Percentiles rank a stretch among this genome's conserved stretches.
These are phyloP conservation scores for Kodamaea lidongshanica DNA, from an alignment of 805 yeast genomes.

Conservation along the genomic window DNA sequence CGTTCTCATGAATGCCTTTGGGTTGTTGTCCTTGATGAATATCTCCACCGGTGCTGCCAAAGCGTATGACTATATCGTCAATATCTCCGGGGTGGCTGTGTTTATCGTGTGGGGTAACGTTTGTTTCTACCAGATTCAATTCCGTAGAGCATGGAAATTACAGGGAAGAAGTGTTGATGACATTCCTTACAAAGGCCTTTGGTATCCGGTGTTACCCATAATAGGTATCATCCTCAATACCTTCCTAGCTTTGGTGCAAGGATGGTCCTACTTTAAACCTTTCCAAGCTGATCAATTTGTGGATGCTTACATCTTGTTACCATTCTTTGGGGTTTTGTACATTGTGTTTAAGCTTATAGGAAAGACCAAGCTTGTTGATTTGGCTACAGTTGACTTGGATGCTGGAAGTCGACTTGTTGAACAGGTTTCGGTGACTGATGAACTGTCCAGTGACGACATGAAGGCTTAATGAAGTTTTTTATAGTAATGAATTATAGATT, in stretches of 20 bases:
- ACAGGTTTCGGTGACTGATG: constrained; percentile 16
- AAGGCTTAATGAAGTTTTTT: neutral
- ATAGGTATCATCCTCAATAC: constrained; percentile 45
- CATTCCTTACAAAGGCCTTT: constrained; percentile 31
- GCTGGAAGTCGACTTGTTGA: constrained; percentile 48
- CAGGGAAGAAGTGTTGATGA: constrained; percentile 32
- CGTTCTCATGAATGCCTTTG: constrained; percentile 47
- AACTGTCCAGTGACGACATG: neutral
- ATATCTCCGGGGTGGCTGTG: constrained; percentile 59
- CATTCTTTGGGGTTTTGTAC: constrained; percentile 44
- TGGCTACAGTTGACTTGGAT: constrained; percentile 43
- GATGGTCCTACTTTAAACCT: constrained; percentile 60
- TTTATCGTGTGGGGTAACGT: constrained; percentile 65
- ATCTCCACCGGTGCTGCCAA: constrained; percentile 52
- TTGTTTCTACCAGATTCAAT: constrained; percentile 50
- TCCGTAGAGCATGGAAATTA: constrained; percentile 39
- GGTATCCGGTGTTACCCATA: constrained; percentile 47
- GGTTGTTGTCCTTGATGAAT: constrained; percentile 51
- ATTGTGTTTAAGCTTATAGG: constrained; percentile 33
- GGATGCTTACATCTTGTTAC: constrained; percentile 60
- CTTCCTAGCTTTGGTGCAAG: constrained; percentile 55
- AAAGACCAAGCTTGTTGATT: constrained; percentile 37
- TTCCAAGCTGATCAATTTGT: constrained; percentile 41
- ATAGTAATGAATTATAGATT: neutral
- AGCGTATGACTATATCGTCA: constrained; percentile 57